A percentile compares a stretch with the other conserved stretches of the same genome.
These are phyloP conservation scores for Amylocystis lapponica DNA, from an alignment of 768 basidiomycete genomes.

Conservation along the genomic window DNA sequence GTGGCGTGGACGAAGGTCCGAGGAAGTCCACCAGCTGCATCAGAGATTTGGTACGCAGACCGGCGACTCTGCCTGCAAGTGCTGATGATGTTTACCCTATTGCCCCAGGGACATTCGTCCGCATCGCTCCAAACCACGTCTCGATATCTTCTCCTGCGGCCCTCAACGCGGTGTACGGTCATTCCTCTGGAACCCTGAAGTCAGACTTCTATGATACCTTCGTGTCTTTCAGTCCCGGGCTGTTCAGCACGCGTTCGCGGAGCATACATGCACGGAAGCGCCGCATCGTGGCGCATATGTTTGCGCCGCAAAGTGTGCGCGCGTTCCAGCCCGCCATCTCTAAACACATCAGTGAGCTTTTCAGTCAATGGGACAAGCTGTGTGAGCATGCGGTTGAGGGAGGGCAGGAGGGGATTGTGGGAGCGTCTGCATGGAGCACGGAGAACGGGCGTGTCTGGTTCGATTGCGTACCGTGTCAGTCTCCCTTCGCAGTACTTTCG, in stretches of 20 bases:
- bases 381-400: slow-evolving; percentile 40
- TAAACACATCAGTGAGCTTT: slow-evolving; percentile 47
- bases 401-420: slow-evolving; percentile 42
- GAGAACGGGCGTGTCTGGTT: slow-evolving; percentile 56
- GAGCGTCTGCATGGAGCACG: slow-evolving; percentile 50
- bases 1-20: slow-evolving; percentile 28
- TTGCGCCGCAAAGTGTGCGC: slow-evolving; percentile 68
- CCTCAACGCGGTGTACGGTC: slow-evolving; percentile 35
- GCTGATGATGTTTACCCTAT: neutral
- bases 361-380: slow-evolving; percentile 70
- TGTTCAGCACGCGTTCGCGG: slow-evolving; percentile 72
- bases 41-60: slow-evolving; percentile 31
- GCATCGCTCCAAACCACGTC: slow-evolving; percentile 36
- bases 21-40: slow-evolving; percentile 34
- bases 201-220: slow-evolving; percentile 34
- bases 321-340: slow-evolving; percentile 76
- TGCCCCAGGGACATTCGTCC: slow-evolving; percentile 27
- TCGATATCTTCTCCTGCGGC: slow-evolving; percentile 39
- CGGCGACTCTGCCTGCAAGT: neutral
- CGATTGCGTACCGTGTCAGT: slow-evolving; percentile 62
- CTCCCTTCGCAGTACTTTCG: neutral
- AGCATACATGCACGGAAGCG: slow-evolving; percentile 77
- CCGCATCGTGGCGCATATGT: slow-evolving; percentile 76
- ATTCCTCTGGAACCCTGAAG: slow-evolving; percentile 36
- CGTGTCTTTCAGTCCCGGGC: slow-evolving; percentile 24